Percentiles rank a stretch among this genome's conserved stretches.
phyloP scores from a whole-genome alignment of 2,329 filamentous ascomycete species.

The Hymenoscyphus albidus region DNA sequence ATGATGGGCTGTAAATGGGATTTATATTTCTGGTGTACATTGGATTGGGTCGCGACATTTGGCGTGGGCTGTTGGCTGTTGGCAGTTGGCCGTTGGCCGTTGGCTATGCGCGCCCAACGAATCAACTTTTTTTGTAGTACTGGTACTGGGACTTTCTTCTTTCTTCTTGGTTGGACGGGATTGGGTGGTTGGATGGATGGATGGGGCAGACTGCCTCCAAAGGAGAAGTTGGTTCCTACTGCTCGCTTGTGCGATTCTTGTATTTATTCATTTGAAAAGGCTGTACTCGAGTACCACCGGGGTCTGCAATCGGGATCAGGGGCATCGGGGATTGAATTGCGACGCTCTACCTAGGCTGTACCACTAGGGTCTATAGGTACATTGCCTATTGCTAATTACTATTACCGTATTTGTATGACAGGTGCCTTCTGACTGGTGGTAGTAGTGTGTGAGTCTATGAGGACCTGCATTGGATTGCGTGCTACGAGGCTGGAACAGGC shows the following conservation, averaged over 20 bases:
- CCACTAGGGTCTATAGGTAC: too few relatives aligned
- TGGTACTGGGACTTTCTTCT: not conserved
- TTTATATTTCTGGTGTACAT: constrained; percentile 20
- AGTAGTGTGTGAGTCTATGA: too few relatives aligned
- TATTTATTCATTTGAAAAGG: not conserved
- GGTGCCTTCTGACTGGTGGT: too few relatives aligned
- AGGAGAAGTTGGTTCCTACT: not conserved
- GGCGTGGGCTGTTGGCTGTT: not conserved
- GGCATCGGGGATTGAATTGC: not conserved
- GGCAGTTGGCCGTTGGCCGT: too few relatives aligned
- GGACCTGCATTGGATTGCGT: too few relatives aligned
- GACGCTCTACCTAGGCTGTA: not conserved
- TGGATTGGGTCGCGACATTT: constrained; percentile 14
- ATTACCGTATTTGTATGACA: not conserved
- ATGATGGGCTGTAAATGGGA: constrained; percentile 27
- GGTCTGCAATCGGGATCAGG: too few relatives aligned
- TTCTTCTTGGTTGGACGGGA: not conserved
- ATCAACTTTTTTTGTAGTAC: constrained; percentile 7
- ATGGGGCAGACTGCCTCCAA: not conserved
- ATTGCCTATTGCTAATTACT: constrained; percentile 1
- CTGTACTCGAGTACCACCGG: too few relatives aligned
- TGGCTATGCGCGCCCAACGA: not conserved
- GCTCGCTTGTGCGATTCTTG: not conserved
- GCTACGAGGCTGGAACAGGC: too few relatives aligned
- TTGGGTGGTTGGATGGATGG: not conserved